Evolutionary conservation across 768 basidiomycete genomes (phyloP).

Genomic region (Xanthoconium purpureum): DNA sequence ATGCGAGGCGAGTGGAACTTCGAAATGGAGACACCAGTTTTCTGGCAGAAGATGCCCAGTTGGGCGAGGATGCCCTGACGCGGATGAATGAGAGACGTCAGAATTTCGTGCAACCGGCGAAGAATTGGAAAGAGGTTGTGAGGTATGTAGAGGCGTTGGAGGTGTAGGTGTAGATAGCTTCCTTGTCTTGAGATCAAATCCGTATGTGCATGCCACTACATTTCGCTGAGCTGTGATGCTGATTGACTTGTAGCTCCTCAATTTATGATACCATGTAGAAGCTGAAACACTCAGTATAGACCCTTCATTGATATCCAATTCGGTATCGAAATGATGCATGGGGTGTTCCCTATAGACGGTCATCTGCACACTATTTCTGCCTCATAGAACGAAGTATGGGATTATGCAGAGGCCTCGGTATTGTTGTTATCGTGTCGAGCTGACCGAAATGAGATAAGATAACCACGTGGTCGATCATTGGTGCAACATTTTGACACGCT

Average conservation of each 20-base stretch:
- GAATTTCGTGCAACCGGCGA: constrained; percentile 47
- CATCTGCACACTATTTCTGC: too few relatives aligned
- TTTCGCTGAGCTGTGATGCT: neutral
- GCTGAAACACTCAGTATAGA: too few relatives aligned
- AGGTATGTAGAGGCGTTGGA: constrained; percentile 37
- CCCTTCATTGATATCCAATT: too few relatives aligned
- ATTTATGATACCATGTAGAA: neutral
- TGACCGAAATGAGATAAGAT: constrained; percentile 16
- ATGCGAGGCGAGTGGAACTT: constrained; percentile 45
- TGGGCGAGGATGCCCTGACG: constrained; percentile 34
- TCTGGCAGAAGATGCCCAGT: constrained; percentile 47
- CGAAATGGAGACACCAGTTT: constrained; percentile 49
- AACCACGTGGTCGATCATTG: constrained; percentile 19
- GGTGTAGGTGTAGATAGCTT: neutral
- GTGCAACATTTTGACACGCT: neutral
- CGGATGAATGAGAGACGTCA: constrained; percentile 44
- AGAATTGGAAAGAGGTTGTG: constrained; percentile 61
- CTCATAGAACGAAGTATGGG: too few relatives aligned
- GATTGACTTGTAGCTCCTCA: neutral
- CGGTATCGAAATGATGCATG: too few relatives aligned
- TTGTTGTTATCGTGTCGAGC: too few relatives aligned
- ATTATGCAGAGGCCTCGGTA: too few relatives aligned
- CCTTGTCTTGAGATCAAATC: neutral
- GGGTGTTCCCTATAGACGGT: too few relatives aligned
- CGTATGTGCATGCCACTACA: neutral